These are phyloP conservation scores for Paragyromitra xinjiangensis DNA, from an alignment of 495 filamentous ascomycete species.

Conservation along the genomic window DNA sequence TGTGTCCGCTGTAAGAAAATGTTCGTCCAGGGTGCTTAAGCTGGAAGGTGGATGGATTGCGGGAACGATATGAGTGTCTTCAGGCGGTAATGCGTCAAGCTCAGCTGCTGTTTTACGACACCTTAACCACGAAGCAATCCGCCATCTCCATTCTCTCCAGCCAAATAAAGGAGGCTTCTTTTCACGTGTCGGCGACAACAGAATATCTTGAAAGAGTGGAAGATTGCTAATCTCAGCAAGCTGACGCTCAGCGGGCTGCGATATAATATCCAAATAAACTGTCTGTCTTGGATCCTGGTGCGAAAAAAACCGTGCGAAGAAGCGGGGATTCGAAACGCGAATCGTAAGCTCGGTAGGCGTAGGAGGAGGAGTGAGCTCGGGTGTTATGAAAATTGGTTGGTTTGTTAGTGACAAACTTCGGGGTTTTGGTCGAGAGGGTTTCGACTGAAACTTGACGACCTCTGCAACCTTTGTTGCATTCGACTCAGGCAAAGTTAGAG, in stretches of 20 bases:
- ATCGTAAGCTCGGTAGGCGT: constrained; percentile 48
- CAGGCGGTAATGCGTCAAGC: constrained; percentile 29
- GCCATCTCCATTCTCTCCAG: constrained; percentile 49
- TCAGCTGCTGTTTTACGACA: constrained; percentile 50
- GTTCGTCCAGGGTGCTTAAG: constrained; percentile 49
- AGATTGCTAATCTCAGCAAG: constrained; percentile 52
- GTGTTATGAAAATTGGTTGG: constrained; percentile 17
- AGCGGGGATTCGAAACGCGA: constrained; percentile 52
- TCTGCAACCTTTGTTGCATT: constrained; percentile 49
- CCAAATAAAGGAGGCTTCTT: constrained; percentile 3
- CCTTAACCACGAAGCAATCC: constrained; percentile 42
- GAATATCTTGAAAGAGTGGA: constrained; percentile 35
- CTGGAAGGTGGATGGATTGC: constrained; percentile 26
- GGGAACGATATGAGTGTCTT: constrained; percentile 32
- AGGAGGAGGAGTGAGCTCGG: constrained; percentile 40
- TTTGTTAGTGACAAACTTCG: constrained; percentile 17
- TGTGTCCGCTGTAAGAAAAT: constrained; percentile 34
- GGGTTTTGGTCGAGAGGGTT: constrained; percentile 18
- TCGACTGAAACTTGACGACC: constrained; percentile 48
- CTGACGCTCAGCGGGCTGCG: constrained; percentile 43
- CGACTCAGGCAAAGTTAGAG: constrained; percentile 53
- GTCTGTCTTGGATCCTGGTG: constrained; percentile 55
- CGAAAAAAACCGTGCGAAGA: constrained; percentile 56
- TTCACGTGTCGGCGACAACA: constrained; percentile 25
- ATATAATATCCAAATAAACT: constrained; percentile 54